These are phyloP conservation scores for Fraxinus velutina DNA, from an alignment of 305 asterid species.

Conservation along the genomic window DNA sequence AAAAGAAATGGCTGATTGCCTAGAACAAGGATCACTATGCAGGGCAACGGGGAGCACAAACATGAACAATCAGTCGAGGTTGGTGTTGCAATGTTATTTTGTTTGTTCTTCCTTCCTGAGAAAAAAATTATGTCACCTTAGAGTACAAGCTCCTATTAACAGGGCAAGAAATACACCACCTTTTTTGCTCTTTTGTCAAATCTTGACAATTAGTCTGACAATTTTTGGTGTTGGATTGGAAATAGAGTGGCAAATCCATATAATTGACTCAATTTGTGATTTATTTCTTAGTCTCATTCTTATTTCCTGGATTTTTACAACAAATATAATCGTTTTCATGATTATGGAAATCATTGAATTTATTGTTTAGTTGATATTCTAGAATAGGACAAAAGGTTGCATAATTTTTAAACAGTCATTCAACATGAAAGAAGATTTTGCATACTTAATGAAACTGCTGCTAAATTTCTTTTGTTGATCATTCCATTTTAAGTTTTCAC, in stretches of 20 bases:
- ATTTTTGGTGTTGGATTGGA: constrained; percentile 3
- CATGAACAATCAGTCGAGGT: constrained; percentile 98
- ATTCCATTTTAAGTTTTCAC: not conserved
- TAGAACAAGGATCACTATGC: constrained; percentile 90
- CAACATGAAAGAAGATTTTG: not conserved
- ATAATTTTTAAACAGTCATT: not conserved
- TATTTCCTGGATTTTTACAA: not conserved
- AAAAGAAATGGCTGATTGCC: constrained; percentile 90
- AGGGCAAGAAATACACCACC: not conserved
- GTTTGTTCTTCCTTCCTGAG: not conserved
- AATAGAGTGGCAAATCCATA: not conserved
- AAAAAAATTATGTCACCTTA: not conserved
- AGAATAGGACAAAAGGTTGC: not conserved
- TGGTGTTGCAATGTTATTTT: constrained; percentile 12
- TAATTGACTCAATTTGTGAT: not conserved
- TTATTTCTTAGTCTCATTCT: not conserved
- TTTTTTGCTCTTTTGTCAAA: not conserved
- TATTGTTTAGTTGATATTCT: not conserved
- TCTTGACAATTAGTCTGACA: not conserved
- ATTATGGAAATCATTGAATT: not conserved
- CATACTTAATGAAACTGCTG: not conserved
- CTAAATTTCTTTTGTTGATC: not conserved
- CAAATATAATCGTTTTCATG: not conserved
- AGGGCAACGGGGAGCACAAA: constrained; percentile 99
- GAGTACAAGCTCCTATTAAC: constrained; percentile 5